phyloP scores from a whole-genome alignment of 2,329 filamentous ascomycete genomes.

The Phyllosticta paracitricarpa region DNA sequence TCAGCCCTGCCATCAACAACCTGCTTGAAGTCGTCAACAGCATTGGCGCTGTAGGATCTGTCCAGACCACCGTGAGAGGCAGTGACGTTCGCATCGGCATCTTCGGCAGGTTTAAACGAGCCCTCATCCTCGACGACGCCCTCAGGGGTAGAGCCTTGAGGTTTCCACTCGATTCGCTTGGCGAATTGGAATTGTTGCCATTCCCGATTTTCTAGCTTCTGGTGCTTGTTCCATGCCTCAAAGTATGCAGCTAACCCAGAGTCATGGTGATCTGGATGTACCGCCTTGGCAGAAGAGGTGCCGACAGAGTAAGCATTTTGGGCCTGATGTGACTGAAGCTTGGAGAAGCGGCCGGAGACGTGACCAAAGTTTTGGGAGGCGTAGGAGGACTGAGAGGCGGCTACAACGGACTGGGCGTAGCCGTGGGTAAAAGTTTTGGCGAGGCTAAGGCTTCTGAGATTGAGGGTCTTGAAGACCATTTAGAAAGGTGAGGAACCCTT shows the following conservation, averaged over 20 bases:
- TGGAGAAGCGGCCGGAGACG: constrained; percentile 34
- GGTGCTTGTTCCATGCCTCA: constrained; percentile 74
- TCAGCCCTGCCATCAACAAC: constrained; percentile 38
- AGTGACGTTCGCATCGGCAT: constrained; percentile 16
- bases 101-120: constrained; percentile 13
- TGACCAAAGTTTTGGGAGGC: constrained; percentile 49
- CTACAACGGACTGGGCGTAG: constrained; percentile 96
- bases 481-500: constrained; percentile 63
- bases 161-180: constrained; percentile 83
- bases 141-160: constrained; percentile 30
- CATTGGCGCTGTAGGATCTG: constrained; percentile 44
- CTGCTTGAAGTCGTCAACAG: constrained; percentile 52
- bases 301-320: constrained; percentile 62
- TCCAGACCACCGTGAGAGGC: constrained; percentile 27
- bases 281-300: constrained; percentile 25
- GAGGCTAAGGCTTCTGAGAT: constrained; percentile 94
- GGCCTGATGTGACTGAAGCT: constrained; percentile 50
- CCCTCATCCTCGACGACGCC: constrained; percentile 29
- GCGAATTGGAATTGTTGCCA: constrained; percentile 90
- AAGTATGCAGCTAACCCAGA: constrained; percentile 78
- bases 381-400: constrained; percentile 80
- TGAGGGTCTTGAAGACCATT: constrained; percentile 70
- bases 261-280: constrained; percentile 27
- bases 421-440: constrained; percentile 95
- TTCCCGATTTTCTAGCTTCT: constrained; percentile 64